A percentile compares a stretch with the other conserved stretches of the same genome.
Evolutionary conservation across 306 rosid genomes (phyloP).

Genomic region (Medicago arabica): DNA sequence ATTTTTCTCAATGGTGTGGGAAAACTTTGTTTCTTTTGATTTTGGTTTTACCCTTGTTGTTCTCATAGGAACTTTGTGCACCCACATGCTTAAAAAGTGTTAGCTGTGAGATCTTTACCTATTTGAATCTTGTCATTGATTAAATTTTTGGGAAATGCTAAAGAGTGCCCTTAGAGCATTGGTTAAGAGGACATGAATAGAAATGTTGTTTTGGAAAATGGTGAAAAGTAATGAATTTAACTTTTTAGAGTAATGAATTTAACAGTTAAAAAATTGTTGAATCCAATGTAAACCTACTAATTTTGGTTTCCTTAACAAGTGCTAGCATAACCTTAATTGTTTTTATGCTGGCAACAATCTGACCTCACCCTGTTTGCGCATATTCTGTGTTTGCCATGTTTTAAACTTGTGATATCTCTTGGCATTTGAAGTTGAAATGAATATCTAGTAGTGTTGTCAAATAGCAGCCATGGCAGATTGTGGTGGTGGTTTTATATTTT

Average conservation of each 20-base stretch:
- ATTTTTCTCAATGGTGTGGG: neutral
- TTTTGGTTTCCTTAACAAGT: no score
- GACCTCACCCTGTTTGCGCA: neutral
- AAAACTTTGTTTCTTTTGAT: slow-evolving; percentile 1
- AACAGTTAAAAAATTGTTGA: no score
- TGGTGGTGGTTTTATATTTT: neutral
- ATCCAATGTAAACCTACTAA: no score
- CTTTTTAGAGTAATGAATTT: no score
- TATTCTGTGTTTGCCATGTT: neutral
- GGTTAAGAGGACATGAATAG: no score
- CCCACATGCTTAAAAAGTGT: neutral
- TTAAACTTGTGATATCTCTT: neutral
- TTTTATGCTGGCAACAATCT: neutral
- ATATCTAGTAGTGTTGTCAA: slow-evolving; percentile 21
- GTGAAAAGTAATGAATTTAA: no score
- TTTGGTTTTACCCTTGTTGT: slow-evolving; percentile 8
- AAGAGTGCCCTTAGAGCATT: no score
- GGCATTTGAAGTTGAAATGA: slow-evolving; percentile 15
- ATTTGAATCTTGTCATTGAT: slow-evolving; percentile 14
- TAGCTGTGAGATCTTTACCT: slow-evolving; percentile 7
- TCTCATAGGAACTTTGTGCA: slow-evolving; percentile 21
- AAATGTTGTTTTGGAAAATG: no score
- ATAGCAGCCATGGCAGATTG: neutral
- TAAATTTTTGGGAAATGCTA: neutral
- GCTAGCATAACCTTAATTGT: no score